These are phyloP conservation scores for Tilletia walkeri DNA, from an alignment of 1,284 basidiomycete species.

Conservation along the genomic window DNA sequence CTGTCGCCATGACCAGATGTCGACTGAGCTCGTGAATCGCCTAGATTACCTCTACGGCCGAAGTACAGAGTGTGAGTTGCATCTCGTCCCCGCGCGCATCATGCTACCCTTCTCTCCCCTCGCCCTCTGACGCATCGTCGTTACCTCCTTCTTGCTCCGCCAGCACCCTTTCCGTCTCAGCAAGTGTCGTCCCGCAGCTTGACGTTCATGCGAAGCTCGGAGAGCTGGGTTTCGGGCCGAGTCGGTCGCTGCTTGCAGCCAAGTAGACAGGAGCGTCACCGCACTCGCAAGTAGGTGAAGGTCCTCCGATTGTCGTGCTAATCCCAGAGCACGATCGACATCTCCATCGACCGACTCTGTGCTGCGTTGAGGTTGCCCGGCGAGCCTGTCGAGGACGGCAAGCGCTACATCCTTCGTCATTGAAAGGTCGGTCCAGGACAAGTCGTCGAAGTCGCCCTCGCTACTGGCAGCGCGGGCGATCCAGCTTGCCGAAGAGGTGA, in stretches of 20 bases:
- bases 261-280: not conserved
- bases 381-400: not conserved
- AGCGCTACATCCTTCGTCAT: not conserved
- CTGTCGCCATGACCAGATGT: too few relatives aligned
- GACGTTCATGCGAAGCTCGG: not conserved
- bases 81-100: too few relatives aligned
- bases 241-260: constrained; percentile 6
- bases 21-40: too few relatives aligned
- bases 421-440: not conserved
- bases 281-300: not conserved
- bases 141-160: not conserved
- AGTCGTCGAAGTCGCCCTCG: constrained; percentile 6
- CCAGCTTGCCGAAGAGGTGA: not conserved
- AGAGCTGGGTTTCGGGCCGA: not conserved
- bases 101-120: too few relatives aligned
- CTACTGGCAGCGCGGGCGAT: constrained; percentile 2
- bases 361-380: not conserved
- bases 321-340: not conserved
- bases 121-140: too few relatives aligned
- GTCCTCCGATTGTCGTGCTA: not conserved
- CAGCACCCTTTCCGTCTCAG: not conserved
- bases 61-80: too few relatives aligned
- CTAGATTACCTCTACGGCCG: too few relatives aligned
- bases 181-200: not conserved
- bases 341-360: not conserved